Evolutionary conservation across 108 stramenopile genomes (phyloP), one percentile per base, ranked within the genome.

Genomic region (Cyclotella kingstonii): DNA sequence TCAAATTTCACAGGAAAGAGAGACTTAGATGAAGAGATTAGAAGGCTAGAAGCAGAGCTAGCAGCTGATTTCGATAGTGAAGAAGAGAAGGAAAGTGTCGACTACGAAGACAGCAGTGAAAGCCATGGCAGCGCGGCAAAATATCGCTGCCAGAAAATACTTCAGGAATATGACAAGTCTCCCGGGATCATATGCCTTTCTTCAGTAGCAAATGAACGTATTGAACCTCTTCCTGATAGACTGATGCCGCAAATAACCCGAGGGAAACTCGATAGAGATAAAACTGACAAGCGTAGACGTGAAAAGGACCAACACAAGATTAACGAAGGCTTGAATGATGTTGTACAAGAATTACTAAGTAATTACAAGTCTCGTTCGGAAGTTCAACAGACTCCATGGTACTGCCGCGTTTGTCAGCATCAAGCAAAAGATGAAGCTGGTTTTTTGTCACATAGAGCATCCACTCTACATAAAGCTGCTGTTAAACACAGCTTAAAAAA

Each of bases 351-450:
- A 27, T 60, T 93, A 29, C 80, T 96, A 5, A 26, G 58, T 43
- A 87, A 80, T 9, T 93, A 96, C 44, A 66, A 74, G 19, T 78
- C 86, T 22, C 84, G 86, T 5, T 87, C 91, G 1, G 73, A 77
- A 10, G 69, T 81, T 11, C 87, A 96, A 54, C 64, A 76, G 28
- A 68, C 84, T 23, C 91, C 95, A 0, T 96, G 90, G 54, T 96
- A 94, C 60, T 96, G 95, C 61, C 86, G 95, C 15, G 66, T 94
- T 46, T 96, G 95, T 60, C 55, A 80, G 15, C 78, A 81, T 48
- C 92, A 96, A 70, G 76, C 77, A 46, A 43, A 60, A 14, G 63
- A 59, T 31, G 73, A 83, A 58, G 63, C 81, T 8, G 86, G 85
- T 5, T 90, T 96, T 50, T 29, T 61, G 18, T 54, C 67, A 15